These are phyloP conservation scores for Wickerhamiella musiphila DNA, from an alignment of 805 yeast species.

Conservation along the genomic window DNA sequence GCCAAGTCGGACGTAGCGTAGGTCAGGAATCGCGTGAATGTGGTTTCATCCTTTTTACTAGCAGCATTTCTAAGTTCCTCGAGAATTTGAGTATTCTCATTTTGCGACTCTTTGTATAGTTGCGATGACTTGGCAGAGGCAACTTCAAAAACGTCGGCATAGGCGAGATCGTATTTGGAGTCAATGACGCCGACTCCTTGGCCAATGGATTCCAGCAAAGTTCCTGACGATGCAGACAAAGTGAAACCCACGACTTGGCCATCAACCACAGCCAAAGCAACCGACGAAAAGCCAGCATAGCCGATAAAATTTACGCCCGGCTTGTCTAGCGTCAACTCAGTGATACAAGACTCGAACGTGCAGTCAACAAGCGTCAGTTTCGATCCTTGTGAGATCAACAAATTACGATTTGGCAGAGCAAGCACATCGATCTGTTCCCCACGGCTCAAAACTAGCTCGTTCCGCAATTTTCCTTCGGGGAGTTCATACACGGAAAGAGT, in stretches of 20 bases:
- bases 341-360: slow-evolving; percentile 7
- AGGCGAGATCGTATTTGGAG: slow-evolving; percentile 9
- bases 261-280: slow-evolving; percentile 7
- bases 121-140: slow-evolving; percentile 1
- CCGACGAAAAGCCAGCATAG: slow-evolving; percentile 6
- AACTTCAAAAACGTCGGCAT: slow-evolving; percentile 22
- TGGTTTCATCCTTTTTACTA: slow-evolving; percentile 11
- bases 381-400: slow-evolving; percentile 4
- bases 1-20: slow-evolving; percentile 6
- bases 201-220: slow-evolving; percentile 14
- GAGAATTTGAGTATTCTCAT: slow-evolving; percentile 24
- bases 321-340: slow-evolving; percentile 3
- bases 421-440: slow-evolving; percentile 5
- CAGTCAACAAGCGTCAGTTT: slow-evolving; percentile 10
- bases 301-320: slow-evolving; percentile 4
- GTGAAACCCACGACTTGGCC: slow-evolving; percentile 13
- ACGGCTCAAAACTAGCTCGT: slow-evolving; percentile 6
- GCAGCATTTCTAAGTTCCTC: slow-evolving; percentile 31
- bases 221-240: slow-evolving; percentile 9
- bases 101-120: slow-evolving; percentile 10
- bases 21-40: slow-evolving; percentile 8
- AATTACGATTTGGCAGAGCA: slow-evolving; percentile 11
- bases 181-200: slow-evolving; percentile 9
- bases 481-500: slow-evolving; percentile 3
- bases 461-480: slow-evolving; percentile 3